Percentiles rank a stretch among this genome's conserved stretches.
Evolutionary conservation across 2,329 filamentous ascomycete species (phyloP).

Genomic region (Neofusicoccum sp.): DNA sequence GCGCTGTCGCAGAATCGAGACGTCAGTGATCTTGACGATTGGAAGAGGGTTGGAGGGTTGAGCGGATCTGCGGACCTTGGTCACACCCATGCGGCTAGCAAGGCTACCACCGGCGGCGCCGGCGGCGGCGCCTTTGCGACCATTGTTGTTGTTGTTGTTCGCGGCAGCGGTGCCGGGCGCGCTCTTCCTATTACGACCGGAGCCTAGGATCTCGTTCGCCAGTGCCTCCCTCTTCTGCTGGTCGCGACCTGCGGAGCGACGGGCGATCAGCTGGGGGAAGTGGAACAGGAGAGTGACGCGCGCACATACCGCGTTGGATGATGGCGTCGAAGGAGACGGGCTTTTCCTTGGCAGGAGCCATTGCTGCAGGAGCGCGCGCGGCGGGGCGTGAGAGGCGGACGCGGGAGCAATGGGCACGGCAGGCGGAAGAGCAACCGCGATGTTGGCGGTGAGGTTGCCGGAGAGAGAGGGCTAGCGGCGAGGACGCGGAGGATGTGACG

Average conservation of each 20-base stretch:
- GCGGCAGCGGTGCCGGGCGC: constrained; percentile 52
- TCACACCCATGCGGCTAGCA: constrained; percentile 72
- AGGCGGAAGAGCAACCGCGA: not conserved
- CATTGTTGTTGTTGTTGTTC: constrained; percentile 36
- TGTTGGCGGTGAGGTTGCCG: not conserved
- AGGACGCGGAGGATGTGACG: constrained; percentile 18
- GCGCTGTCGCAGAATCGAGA: constrained; percentile 28
- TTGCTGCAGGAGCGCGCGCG: not conserved
- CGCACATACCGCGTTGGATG: constrained; percentile 18
- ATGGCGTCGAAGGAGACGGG: constrained; percentile 21
- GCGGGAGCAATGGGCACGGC: not conserved
- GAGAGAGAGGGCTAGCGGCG: not conserved
- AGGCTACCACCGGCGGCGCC: constrained; percentile 41
- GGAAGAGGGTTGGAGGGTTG: not conserved
- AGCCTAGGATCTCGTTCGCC: constrained; percentile 72
- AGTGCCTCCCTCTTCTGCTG: constrained; percentile 71
- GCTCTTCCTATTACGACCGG: constrained; percentile 57
- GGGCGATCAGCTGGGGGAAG: not conserved
- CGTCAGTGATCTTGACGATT: not conserved
- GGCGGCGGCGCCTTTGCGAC: constrained; percentile 48
- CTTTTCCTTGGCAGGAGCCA: constrained; percentile 19
- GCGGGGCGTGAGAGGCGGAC: not conserved
- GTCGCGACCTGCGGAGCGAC: constrained; percentile 51
- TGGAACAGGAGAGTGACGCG: constrained; percentile 19
- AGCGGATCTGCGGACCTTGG: constrained; percentile 58